phyloP scores from a whole-genome alignment of 2,329 filamentous ascomycete species.

The Ophiognomonia clavigignenti-juglandacearum region DNA sequence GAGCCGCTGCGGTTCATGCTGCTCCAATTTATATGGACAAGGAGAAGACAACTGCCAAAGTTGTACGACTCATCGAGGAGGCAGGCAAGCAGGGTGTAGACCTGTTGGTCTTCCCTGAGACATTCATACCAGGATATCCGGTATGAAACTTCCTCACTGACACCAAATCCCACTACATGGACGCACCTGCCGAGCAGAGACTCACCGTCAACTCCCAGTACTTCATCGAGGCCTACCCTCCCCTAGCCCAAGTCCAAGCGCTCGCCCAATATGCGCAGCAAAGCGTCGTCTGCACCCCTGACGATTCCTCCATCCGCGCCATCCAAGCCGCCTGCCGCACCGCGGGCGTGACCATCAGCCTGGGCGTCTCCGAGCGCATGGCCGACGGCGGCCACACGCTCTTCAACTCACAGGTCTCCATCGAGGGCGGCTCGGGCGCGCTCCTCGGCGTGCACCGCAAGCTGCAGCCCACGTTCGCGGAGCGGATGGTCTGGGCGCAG shows the following conservation, averaged over 20 bases:
- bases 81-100: slow-evolving; percentile 15
- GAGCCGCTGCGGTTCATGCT: slow-evolving; percentile 20
- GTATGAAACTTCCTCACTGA: too few relatives aligned
- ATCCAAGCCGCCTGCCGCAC: slow-evolving; percentile 19
- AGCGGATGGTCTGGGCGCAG: slow-evolving; percentile 26
- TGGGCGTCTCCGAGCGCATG: slow-evolving; percentile 24
- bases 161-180: too few relatives aligned
- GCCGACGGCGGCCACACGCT: slow-evolving; percentile 21
- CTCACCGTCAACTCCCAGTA: slow-evolving; percentile 13
- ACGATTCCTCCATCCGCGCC: slow-evolving; percentile 15
- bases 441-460: slow-evolving; percentile 27
- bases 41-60: slow-evolving; percentile 19
- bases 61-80: slow-evolving; percentile 17
- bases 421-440: slow-evolving; percentile 22
- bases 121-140: slow-evolving; percentile 21
- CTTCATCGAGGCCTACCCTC: slow-evolving; percentile 22
- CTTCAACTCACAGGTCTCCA: slow-evolving; percentile 26
- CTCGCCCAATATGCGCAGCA: slow-evolving; percentile 20
- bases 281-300: slow-evolving; percentile 17
- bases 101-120: slow-evolving; percentile 22
- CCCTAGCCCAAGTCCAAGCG: slow-evolving; percentile 18
- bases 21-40: slow-evolving; percentile 23
- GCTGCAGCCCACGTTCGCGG: slow-evolving; percentile 27
- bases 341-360: slow-evolving; percentile 17
- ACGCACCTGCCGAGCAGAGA: too few relatives aligned